A percentile compares a stretch with the other conserved stretches of the same genome.
These are phyloP conservation scores for Malus hybrid DNA, from an alignment of 331 rosid genomes.

Conservation along the genomic window DNA sequence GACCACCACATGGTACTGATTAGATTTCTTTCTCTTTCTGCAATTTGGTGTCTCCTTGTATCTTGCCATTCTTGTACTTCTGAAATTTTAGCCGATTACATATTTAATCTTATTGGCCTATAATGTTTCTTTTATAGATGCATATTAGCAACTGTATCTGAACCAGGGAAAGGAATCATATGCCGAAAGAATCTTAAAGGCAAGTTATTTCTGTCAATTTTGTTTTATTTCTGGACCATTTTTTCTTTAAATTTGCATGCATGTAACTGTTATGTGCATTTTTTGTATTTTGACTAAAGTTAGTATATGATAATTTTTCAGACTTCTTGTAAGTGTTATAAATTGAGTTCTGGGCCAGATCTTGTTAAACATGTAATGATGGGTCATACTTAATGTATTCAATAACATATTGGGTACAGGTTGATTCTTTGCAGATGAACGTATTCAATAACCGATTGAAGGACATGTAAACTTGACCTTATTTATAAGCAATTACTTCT, in stretches of 20 bases:
- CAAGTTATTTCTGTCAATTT: constrained; percentile 26
- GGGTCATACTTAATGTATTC: background rate
- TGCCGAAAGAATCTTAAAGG: constrained; percentile 37
- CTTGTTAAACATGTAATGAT: background rate
- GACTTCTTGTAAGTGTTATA: background rate
- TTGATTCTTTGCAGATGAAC: background rate
- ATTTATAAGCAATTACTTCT: background rate
- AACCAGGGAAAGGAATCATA: no score
- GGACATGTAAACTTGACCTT: background rate
- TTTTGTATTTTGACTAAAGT: background rate
- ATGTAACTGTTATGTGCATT: background rate
- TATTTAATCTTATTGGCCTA: no score
- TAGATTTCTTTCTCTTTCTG: no score
- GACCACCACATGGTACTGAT: no score
- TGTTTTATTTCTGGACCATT: background rate
- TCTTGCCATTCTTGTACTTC: no score
- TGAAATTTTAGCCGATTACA: no score
- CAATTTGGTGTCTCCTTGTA: no score
- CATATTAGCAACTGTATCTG: no score
- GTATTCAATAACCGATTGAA: no score
- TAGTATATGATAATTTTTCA: background rate
- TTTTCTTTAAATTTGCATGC: constrained; percentile 6
- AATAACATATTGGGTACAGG: background rate
- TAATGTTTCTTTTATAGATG: no score
- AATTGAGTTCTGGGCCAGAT: background rate